Evolutionary conservation across 2,329 filamentous ascomycete species (phyloP), one percentile per base, ranked within the genome.

Genomic region (Aureobasidium namibiae): DNA sequence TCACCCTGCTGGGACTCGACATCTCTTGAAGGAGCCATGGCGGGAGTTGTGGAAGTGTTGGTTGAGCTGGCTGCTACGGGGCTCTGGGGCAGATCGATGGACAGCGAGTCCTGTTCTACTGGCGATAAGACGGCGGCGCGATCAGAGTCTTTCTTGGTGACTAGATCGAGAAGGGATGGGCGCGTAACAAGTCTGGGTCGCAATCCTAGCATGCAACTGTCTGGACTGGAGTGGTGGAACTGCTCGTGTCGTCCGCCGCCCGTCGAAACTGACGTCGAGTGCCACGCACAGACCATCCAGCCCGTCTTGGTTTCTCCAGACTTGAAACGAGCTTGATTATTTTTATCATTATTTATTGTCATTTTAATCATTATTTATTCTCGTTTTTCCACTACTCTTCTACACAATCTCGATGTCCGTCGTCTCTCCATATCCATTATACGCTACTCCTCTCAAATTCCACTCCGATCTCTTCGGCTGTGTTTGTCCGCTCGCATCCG

Each of bases 401-500:
- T 39, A 74, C 10, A 67, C 61, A 52, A 83, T 67, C 31, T 74
- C 77, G 59, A 85, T 64, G 39, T 78, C 74, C 63, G 70, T 77
- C 31, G 74, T 75, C 64, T 82, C 78, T 2, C 82, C 82, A 69
- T 80, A 85, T 1, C 80, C 82, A 69, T 83, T 82, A 69, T 85
- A 85, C 29, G 74, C 80, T 5, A 85, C 80, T 0, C 82, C 82
- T 60, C 82, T 73, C 61, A 82, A 68, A 68, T 85, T 85, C 82
- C 82, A 85, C 65, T 76, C 68, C 3, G 76, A 74, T 59, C 72
- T 81, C 48, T 86, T 81, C 0, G 85, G 84, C 70, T 88, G 85
- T 0, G 82, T 82, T 63, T 87, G 87, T 69, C 87, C 87, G 2
- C 78, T 74, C 63, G 85, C 82, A 66, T 88, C 85, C 2, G 81